Evolutionary conservation across 1,284 basidiomycete species (phyloP), one percentile per base, ranked within the genome.

Genomic region (Ustilago loliicola): DNA sequence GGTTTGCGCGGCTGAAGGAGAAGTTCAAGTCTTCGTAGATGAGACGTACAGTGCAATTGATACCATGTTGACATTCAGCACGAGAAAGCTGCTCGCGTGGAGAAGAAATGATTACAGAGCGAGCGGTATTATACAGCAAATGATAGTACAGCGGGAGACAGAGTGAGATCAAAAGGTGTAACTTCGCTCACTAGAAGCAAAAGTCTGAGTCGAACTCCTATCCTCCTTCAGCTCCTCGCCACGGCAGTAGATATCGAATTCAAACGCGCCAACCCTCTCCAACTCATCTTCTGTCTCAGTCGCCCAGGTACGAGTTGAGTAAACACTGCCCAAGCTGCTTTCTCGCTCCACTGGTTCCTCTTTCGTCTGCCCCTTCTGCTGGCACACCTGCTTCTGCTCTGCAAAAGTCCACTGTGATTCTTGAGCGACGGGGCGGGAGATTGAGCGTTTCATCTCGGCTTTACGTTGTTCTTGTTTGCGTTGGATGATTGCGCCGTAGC

Each of bases 361-460:
- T 7, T 23, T 23, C 36, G n/a, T 59, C 11, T 48, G 11, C 13
- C 42, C 21, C n/a, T 21, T 21, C n/a, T n/a, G n/a, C n/a, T n/a
- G n/a, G n/a, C n/a, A n/a, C n/a, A n/a, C n/a, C n/a, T n/a, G n/a
- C n/a, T 21, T 21, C 21, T 45, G 42, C 8, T 2, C 21, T 45
- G 6, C 21, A 21, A 7, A 7, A 21, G 34, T 36, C 19, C 34
- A 29, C 3, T 29, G 9, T n/a, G 32, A 30, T 34, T 45, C 48
- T 17, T 50, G 54, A 2, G 48, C 29, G 52, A 66, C 47, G 0
- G 70, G 70, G 1, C 55, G 63, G 11, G 70, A 72, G 52, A 72
- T 72, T 27, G 51, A 55, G 2, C 11, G 27, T 40, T 72, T 72
- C 55, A 59, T 17, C 5, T 63, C n/a, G 4, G n/a, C 55, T 15